These are phyloP conservation scores for Fagus sylvatica DNA, from an alignment of 306 rosid genomes.

Conservation along the genomic window DNA sequence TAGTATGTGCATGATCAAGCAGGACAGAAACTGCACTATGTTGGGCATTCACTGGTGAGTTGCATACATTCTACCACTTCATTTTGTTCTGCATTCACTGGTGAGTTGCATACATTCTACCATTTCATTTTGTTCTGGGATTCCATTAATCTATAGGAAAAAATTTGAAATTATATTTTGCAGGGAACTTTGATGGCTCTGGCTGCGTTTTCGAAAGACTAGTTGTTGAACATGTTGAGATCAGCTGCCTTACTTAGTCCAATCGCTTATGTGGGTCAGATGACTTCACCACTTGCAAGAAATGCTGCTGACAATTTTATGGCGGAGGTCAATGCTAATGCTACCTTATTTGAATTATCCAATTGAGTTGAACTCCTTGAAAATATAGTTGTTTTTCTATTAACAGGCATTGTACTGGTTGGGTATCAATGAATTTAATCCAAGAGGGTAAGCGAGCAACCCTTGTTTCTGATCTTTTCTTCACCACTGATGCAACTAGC, in stretches of 20 bases:
- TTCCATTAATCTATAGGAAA: not conserved
- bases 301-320: constrained; percentile 65
- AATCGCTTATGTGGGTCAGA: constrained; percentile 72
- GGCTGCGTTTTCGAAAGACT: constrained; percentile 71
- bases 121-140: not conserved
- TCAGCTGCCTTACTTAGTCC: constrained; percentile 92
- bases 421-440: constrained; percentile 64
- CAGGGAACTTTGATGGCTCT: constrained; percentile 86
- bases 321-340: constrained; percentile 55
- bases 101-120: constrained; percentile 34
- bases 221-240: constrained; percentile 52
- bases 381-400: constrained; percentile 14
- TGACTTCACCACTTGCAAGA: constrained; percentile 74
- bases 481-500: not conserved
- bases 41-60: constrained; percentile 90
- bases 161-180: constrained; percentile 23
- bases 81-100: constrained; percentile 73
- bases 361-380: constrained; percentile 22
- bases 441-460: constrained; percentile 58
- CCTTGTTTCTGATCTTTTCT: not conserved
- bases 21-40: constrained; percentile 73
- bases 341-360: not conserved
- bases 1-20: constrained; percentile 72
- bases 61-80: not conserved
- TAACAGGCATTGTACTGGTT: constrained; percentile 60